These are phyloP conservation scores for Xylariales sp. DNA, from an alignment of 2,329 filamentous ascomycete genomes.

Conservation along the genomic window DNA sequence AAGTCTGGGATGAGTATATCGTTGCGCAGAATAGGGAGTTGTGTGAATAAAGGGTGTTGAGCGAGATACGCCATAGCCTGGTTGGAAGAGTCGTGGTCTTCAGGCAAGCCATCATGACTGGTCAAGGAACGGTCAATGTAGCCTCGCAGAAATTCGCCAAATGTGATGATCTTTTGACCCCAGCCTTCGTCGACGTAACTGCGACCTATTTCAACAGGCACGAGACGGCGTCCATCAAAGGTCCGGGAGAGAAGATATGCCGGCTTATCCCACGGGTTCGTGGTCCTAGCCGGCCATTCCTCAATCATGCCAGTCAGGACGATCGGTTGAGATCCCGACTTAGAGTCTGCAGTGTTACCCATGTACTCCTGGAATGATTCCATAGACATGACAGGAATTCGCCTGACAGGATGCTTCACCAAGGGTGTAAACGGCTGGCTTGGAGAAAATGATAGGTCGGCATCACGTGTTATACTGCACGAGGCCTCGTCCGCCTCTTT, in stretches of 20 bases:
- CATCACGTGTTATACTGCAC: too few species aligned
- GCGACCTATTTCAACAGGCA: constrained; percentile 80
- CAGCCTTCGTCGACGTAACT: constrained; percentile 84
- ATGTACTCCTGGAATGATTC: constrained; percentile 60
- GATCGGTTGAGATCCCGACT: constrained; percentile 51
- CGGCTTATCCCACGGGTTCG: constrained; percentile 66
- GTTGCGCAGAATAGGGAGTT: constrained; percentile 69
- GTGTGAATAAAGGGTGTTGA: constrained; percentile 81
- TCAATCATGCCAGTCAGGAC: constrained; percentile 63
- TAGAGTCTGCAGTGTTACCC: constrained; percentile 32
- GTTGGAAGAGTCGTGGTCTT: neutral
- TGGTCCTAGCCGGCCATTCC: constrained; percentile 72
- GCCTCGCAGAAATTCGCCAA: constrained; percentile 61
- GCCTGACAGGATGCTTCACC: constrained; percentile 36
- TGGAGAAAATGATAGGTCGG: constrained; percentile 24
- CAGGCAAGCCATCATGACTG: neutral
- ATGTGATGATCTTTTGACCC: constrained; percentile 76
- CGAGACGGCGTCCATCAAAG: constrained; percentile 69
- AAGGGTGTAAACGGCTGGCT: constrained; percentile 38
- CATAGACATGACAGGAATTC: constrained; percentile 44
- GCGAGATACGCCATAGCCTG: constrained; percentile 72
- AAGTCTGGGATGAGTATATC: constrained; percentile 82
- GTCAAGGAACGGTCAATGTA: constrained; percentile 45
- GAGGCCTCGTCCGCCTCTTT: neutral
- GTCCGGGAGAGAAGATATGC: constrained; percentile 71